Percentiles rank a stretch among this genome's conserved stretches.
These are phyloP conservation scores for Russula sp. DNA, from an alignment of 768 basidiomycete genomes.

Conservation along the genomic window DNA sequence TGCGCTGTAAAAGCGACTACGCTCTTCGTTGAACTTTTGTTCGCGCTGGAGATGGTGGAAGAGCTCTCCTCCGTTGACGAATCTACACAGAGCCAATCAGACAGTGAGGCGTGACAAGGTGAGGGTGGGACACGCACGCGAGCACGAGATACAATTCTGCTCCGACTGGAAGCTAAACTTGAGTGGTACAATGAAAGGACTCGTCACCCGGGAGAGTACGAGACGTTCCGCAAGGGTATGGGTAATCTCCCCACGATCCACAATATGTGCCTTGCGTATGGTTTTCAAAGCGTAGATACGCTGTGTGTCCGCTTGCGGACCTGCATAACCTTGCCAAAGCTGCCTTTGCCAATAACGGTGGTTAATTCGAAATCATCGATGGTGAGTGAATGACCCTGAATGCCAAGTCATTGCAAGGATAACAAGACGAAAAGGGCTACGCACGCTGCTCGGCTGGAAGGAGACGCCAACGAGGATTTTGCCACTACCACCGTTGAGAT, in stretches of 20 bases:
- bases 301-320: slow-evolving; percentile 94
- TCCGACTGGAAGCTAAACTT: slow-evolving; percentile 99
- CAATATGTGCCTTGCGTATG: slow-evolving; percentile 73
- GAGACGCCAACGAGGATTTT: slow-evolving; percentile 87
- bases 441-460: slow-evolving; percentile 71
- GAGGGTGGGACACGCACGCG: slow-evolving; percentile 50
- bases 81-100: slow-evolving; percentile 44
- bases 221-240: slow-evolving; percentile 96
- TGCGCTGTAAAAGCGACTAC: slow-evolving; percentile 95
- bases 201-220: slow-evolving; percentile 91
- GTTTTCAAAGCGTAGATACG: slow-evolving; percentile 97
- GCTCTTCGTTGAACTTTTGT: slow-evolving; percentile 93
- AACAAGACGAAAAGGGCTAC: slow-evolving; percentile 29
- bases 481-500: slow-evolving; percentile 75
- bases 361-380: slow-evolving; percentile 95
- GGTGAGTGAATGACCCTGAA: slow-evolving; percentile 69
- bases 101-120: slow-evolving; percentile 7
- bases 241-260: slow-evolving; percentile 93
- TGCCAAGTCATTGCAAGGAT: slow-evolving; percentile 1
- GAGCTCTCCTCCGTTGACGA: slow-evolving; percentile 95
- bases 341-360: slow-evolving; percentile 96
- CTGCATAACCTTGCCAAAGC: slow-evolving; percentile 99
- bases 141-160: slow-evolving; percentile 95
- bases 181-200: slow-evolving; percentile 95
- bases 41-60: slow-evolving; percentile 98